These are phyloP conservation scores for Colletotrichum sublineola DNA, from an alignment of 2,329 filamentous ascomycete species.

Conservation along the genomic window DNA sequence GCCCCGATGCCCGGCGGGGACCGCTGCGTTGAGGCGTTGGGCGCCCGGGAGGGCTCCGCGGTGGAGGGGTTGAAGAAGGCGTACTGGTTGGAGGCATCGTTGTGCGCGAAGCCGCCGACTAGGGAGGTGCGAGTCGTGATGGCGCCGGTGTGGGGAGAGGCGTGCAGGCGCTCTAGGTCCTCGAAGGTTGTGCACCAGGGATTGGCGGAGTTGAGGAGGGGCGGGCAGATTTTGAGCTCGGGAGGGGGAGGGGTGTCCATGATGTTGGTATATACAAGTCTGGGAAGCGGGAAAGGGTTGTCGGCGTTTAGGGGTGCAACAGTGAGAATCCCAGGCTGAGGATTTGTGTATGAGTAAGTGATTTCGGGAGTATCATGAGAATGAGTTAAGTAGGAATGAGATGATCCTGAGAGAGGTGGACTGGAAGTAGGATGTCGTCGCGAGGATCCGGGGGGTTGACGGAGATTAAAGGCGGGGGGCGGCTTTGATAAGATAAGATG, in stretches of 20 bases:
- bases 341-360: neutral
- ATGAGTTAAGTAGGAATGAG: neutral
- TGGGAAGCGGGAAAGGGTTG: neutral
- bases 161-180: slow-evolving; percentile 73
- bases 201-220: slow-evolving; percentile 80
- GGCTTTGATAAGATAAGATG: slow-evolving; percentile 18
- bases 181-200: slow-evolving; percentile 79
- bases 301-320: no score
- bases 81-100: slow-evolving; percentile 72
- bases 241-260: slow-evolving; percentile 41
- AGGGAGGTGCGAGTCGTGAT: slow-evolving; percentile 81
- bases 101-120: slow-evolving; percentile 73
- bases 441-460: neutral
- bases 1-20: slow-evolving; percentile 35
- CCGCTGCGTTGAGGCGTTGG: slow-evolving; percentile 45
- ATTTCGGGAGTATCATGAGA: neutral
- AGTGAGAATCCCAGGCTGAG: neutral
- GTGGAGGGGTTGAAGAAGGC: slow-evolving; percentile 70
- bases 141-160: slow-evolving; percentile 74
- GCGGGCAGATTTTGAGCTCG: slow-evolving; percentile 67
- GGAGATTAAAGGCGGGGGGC: neutral
- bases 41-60: slow-evolving; percentile 43
- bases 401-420: neutral
- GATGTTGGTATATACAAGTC: neutral
- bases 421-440: neutral